These are phyloP conservation scores for Fusarium sulawesiense DNA, from an alignment of 2,329 filamentous ascomycete species.

Conservation along the genomic window DNA sequence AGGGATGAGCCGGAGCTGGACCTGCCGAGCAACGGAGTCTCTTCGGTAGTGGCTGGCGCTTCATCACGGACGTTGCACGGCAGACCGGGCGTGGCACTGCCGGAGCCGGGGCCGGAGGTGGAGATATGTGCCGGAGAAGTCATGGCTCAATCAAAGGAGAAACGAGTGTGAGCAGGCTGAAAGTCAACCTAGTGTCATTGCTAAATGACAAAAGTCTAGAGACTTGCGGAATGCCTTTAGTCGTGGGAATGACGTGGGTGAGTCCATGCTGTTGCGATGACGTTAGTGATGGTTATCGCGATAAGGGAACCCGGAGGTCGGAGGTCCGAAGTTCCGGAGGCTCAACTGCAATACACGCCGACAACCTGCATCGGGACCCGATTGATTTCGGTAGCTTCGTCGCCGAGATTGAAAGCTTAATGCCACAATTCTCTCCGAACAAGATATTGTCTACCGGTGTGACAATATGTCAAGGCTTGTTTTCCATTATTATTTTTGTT, in stretches of 20 bases:
- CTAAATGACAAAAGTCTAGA: neutral
- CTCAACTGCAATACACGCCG: neutral
- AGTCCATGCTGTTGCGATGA: conserved; percentile 13
- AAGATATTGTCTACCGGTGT: neutral
- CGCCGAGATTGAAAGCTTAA: conserved; percentile 6
- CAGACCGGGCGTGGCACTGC: conserved; percentile 16
- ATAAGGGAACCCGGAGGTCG: conserved; percentile 6
- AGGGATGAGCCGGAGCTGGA: conserved; percentile 14
- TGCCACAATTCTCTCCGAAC: neutral
- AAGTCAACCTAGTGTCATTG: conserved; percentile 1
- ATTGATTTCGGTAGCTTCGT: neutral
- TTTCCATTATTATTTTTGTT: neutral
- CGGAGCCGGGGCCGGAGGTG: conserved; percentile 17
- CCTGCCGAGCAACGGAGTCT: conserved; percentile 39
- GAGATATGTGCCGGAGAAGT: conserved; percentile 4
- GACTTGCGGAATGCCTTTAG: neutral
- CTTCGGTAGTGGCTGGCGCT: conserved; percentile 21
- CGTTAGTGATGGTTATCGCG: conserved; percentile 23
- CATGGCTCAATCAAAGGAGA: conserved; percentile 7
- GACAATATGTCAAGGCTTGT: neutral
- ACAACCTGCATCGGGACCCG: neutral
- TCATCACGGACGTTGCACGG: conserved; percentile 11
- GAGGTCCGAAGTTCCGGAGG: conserved; percentile 20
- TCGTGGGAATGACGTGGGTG: conserved; percentile 6
- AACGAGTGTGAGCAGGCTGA: neutral